phyloP scores from a whole-genome alignment of 2,329 filamentous ascomycete species.

The Cryoendolithus antarcticus region DNA sequence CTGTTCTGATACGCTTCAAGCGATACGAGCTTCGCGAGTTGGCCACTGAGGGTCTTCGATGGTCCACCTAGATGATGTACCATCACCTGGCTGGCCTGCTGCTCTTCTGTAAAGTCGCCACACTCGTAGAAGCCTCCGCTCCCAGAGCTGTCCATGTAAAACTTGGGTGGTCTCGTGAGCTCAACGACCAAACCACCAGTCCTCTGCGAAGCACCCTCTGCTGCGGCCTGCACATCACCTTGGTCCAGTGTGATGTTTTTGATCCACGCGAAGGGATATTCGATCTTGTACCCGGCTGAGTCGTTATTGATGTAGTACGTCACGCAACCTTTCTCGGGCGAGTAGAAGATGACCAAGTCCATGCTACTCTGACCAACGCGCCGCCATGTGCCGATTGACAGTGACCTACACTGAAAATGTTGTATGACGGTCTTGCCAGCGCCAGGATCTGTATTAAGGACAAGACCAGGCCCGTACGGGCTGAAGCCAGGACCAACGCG shows the following conservation, averaged over 20 bases:
- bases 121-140: conserved; percentile 90
- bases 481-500: conserved; percentile 31
- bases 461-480: conserved; percentile 61
- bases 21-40: conserved; percentile 89
- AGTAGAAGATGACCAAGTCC: conserved; percentile 98
- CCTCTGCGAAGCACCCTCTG: conserved; percentile 60
- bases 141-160: conserved; percentile 94
- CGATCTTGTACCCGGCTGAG: conserved; percentile 96
- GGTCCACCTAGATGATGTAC: conserved; percentile 90
- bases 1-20: conserved; percentile 93
- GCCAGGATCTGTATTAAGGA: conserved; percentile 65
- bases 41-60: conserved; percentile 86
- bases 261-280: conserved; percentile 92
- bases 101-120: conserved; percentile 93
- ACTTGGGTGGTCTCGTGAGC: conserved; percentile 78
- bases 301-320: conserved; percentile 99
- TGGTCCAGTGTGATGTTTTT: conserved; percentile 95
- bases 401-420: conserved; percentile 87
- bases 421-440: conserved; percentile 97
- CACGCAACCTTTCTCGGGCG: conserved; percentile 93
- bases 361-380: conserved; percentile 95
- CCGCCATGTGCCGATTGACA: conserved; percentile 91
- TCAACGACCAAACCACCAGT: conserved; percentile 85
- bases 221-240: conserved; percentile 52
- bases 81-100: conserved; percentile 82